A percentile compares a stretch with the other conserved stretches of the same genome.
These are phyloP conservation scores for Cardiospermum halicacabum DNA, from an alignment of 345 rosid genomes.

Conservation along the genomic window DNA sequence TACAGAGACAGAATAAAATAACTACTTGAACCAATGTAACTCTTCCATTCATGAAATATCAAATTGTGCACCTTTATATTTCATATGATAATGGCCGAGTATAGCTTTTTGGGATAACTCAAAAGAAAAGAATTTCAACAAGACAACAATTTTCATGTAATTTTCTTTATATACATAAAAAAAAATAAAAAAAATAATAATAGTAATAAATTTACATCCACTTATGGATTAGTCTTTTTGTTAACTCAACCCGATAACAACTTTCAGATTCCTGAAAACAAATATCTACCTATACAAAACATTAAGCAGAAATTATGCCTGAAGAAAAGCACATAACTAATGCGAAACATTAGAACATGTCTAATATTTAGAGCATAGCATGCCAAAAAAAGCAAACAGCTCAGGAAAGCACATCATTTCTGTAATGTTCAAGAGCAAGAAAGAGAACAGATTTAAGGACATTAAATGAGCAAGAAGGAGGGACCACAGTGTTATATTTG, in stretches of 20 bases:
- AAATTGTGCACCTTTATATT: no score
- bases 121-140: background rate
- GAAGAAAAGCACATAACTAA: background rate
- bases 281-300: background rate
- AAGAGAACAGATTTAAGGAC: background rate
- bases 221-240: background rate
- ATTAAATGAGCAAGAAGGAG: background rate
- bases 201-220: background rate
- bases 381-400: background rate
- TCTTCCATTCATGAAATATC: background rate
- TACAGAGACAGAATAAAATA: background rate
- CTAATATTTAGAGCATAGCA: background rate
- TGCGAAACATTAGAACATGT: background rate
- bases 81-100: no score
- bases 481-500: background rate
- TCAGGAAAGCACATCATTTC: background rate
- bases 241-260: background rate
- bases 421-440: background rate
- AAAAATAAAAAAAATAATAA: no score
- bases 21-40: no score
- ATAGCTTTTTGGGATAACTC: background rate
- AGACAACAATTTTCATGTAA: background rate
- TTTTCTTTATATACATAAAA: background rate
- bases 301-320: background rate
- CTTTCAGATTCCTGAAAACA: background rate